These are phyloP conservation scores for Discostella stelligera DNA, from an alignment of 352 stramenopile species.

Conservation along the genomic window DNA sequence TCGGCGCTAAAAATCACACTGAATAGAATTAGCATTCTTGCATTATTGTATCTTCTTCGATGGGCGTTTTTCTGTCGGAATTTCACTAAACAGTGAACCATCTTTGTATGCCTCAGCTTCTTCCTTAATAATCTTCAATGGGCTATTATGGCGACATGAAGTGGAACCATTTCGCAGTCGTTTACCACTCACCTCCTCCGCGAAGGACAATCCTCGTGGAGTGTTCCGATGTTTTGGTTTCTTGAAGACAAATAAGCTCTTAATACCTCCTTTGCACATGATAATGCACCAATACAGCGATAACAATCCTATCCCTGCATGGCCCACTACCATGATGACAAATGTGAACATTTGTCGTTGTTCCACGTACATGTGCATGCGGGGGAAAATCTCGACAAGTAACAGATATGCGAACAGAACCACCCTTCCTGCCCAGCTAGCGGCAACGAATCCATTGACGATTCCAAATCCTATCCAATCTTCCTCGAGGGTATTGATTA, in stretches of 20 bases:
- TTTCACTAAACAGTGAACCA: conserved; percentile 17
- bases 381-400: conserved; percentile 34
- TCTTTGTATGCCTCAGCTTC: conserved; percentile 21
- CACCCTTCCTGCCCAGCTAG: conserved; percentile 25
- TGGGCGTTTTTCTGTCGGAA: not conserved
- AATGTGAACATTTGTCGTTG: conserved; percentile 37
- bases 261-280: conserved; percentile 34
- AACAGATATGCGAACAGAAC: conserved; percentile 42
- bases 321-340: conserved; percentile 38
- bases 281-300: conserved; percentile 45
- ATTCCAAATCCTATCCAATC: conserved; percentile 53
- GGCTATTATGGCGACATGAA: not conserved
- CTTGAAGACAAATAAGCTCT: conserved; percentile 42
- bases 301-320: conserved; percentile 34
- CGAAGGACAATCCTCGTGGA: conserved; percentile 28
- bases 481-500: conserved; percentile 41
- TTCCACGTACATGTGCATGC: conserved; percentile 19
- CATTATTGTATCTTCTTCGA: conserved; percentile 24
- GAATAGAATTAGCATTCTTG: not conserved
- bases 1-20: not conserved
- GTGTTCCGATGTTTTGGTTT: conserved; percentile 9
- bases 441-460: conserved; percentile 31
- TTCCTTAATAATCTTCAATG: conserved; percentile 17
- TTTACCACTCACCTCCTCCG: conserved; percentile 20
- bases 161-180: not conserved